A percentile compares a stretch with the other conserved stretches of the same genome.
These are phyloP conservation scores for Lactarius indigo DNA, from an alignment of 768 basidiomycete species.

Conservation along the genomic window DNA sequence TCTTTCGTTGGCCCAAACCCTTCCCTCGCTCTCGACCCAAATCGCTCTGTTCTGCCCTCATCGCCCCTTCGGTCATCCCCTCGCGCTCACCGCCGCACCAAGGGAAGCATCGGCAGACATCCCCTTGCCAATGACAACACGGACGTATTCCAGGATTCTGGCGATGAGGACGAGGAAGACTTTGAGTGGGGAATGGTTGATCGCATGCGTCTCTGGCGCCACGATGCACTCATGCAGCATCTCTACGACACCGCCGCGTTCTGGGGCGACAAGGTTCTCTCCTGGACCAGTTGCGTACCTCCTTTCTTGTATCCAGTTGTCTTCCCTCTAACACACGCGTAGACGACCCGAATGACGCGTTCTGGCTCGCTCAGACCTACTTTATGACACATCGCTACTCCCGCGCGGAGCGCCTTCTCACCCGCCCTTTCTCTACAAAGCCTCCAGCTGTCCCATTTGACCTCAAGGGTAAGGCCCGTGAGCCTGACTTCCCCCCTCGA, in stretches of 20 bases:
- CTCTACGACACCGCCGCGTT: conserved; percentile 95
- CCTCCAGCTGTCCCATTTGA: conserved; percentile 44
- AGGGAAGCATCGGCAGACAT: conserved; percentile 50
- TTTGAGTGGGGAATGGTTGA: conserved; percentile 87
- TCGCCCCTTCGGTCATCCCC: conserved; percentile 72
- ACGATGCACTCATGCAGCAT: conserved; percentile 98
- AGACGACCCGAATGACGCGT: conserved; percentile 97
- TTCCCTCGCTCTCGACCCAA: conserved; percentile 71
- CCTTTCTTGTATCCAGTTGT: neutral
- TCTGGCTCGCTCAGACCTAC: conserved; percentile 98
- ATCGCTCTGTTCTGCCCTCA: conserved; percentile 69
- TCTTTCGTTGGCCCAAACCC: conserved; percentile 65
- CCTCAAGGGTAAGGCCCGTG: conserved; percentile 50
- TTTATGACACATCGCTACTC: conserved; percentile 96
- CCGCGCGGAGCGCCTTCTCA: conserved; percentile 87
- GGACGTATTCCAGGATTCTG: conserved; percentile 71
- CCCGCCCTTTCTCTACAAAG: conserved; percentile 71
- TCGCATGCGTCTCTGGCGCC: conserved; percentile 94
- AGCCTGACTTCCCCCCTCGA: conserved; percentile 39
- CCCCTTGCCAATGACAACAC: conserved; percentile 76
- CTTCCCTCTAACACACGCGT: conserved; percentile 8
- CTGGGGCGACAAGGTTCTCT: conserved; percentile 97
- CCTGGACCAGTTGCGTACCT: conserved; percentile 77
- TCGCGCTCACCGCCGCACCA: conserved; percentile 50
- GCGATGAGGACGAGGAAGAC: conserved; percentile 52